Evolutionary conservation across 179 eudicot species (phyloP), one percentile per base, ranked within the genome.

Genomic region (Silene vulgaris): DNA sequence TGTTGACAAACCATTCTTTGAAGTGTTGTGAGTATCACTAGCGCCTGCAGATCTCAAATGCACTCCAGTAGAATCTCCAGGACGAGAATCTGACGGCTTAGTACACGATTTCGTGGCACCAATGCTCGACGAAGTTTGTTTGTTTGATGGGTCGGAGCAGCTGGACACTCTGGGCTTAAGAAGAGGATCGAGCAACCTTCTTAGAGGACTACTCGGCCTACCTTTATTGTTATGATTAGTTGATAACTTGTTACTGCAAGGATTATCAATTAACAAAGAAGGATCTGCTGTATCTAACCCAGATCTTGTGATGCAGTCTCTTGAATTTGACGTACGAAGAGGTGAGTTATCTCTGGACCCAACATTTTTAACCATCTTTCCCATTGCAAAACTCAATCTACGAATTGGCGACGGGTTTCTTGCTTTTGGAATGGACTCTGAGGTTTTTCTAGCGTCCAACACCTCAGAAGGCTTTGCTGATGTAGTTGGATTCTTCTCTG

Each of bases 101-200:
- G 45, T 45, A 21, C 81, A 79, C 61, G 86, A 80, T 60, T 83
- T 79, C 48, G 68, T 19, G 45, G 75, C 59, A 74, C 67, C 79
- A 66, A 12, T 76, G 9, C 64, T 66, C 30, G 87, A 52, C 28
- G 82, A 59, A 16, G 77, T 75, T 69, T 78, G 82, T 71, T 80
- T 82, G 74, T 76, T 79, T 20, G 80, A 65, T 43, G 81, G 84
- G 71, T 80, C 87, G 60, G 81, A 60, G 75, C 84, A 75, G 75
- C 54, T 85, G 9, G 82, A 75, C 59, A 79, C 73, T 76, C 88
- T 89, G 48, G 90, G 86, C 86, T 88, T 92, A 59, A 92, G 81
- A 52, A 91, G 74, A 79, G 97, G 98, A 72, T 90, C 96, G 35
- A 91, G 85, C 71, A 93, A 80, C 85, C 97, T 90, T 80, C 91